These are phyloP conservation scores for Boeremia exigua DNA, from an alignment of 2,329 filamentous ascomycete genomes.

Conservation along the genomic window DNA sequence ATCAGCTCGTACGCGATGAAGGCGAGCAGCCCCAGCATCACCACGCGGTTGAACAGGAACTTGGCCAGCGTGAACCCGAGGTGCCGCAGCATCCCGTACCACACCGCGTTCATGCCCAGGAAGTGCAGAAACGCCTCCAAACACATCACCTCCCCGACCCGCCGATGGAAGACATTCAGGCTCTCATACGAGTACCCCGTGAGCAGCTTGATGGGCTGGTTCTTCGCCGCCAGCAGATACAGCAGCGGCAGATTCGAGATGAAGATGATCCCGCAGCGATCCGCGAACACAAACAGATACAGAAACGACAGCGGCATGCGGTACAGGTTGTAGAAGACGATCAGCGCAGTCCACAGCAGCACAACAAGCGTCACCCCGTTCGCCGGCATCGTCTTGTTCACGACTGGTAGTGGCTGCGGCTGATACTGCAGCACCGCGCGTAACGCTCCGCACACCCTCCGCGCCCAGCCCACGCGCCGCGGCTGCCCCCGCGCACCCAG, in stretches of 20 bases:
- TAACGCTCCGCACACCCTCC: constrained; percentile 26
- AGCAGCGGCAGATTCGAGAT: constrained; percentile 60
- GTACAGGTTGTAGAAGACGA: constrained; percentile 65
- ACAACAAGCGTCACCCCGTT: constrained; percentile 64
- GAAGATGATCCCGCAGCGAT: constrained; percentile 62
- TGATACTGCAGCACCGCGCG: constrained; percentile 60
- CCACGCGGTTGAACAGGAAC: constrained; percentile 60
- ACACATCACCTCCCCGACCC: constrained; percentile 67
- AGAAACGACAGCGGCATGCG: constrained; percentile 55
- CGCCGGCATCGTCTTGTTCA: constrained; percentile 64
- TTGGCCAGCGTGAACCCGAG: constrained; percentile 57
- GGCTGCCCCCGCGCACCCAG: constrained; percentile 22
- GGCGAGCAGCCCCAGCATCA: constrained; percentile 62
- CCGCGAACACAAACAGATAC: constrained; percentile 64
- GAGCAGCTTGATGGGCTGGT: constrained; percentile 65
- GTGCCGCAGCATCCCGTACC: constrained; percentile 59
- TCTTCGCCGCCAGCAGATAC: constrained; percentile 71
- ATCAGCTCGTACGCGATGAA: constrained; percentile 66
- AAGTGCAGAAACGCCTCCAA: constrained; percentile 65
- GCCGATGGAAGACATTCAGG: constrained; percentile 69
- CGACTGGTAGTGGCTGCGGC: constrained; percentile 61
- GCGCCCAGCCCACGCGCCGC: constrained; percentile 14
- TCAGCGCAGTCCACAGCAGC: constrained; percentile 59
- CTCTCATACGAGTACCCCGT: constrained; percentile 71
- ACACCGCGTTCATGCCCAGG: constrained; percentile 60